Base-by-base conservation (phyloP, 2,329 filamentous ascomycete species). In the Graphilbum fragrans region DNA sequence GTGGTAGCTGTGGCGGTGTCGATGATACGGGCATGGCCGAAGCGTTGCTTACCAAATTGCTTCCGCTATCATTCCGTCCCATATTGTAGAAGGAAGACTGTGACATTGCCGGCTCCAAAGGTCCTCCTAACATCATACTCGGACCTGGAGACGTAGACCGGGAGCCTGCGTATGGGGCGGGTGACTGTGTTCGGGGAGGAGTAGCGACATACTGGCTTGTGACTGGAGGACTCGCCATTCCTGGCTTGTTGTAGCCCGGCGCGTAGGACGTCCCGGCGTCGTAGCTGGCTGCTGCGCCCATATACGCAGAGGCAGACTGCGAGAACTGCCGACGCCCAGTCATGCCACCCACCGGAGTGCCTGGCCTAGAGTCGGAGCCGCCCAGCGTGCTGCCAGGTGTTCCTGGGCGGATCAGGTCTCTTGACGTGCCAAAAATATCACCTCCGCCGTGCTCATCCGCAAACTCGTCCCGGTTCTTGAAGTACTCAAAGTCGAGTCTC, bases 381-480 rank as follows among this genome's bases (percentile, higher is more conserved):
- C 50, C 48, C 3, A 8, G 23, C 37, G 67, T 59, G 22, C 71
- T 74, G 12, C 68, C 66, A 0, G 80, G 79, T 0, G 80, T 83
- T 17, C 69, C 74, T 0, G 79, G 72, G 1, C 80, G 69, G 16
- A 71, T 59, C 2, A 79, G 61, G 46, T 83, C 80, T 20, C 66
- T 62, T 2, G 70, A 60, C 14, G 64, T 69, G 3, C 81, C 82
- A 47, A 74, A 81, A 7, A 80, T 65, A 25, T 76, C 73, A 19
- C 82, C 83, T 5, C 83, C 87, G n/a, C 86, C 86, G 49, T 87
- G 82, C 41, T 92, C 85, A 11, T 87, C 81, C 2, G 79, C 78
- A 61, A 96, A 95, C 51, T 95, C 90, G 2, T 84, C 74, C 1
- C 86, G 73, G 58, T 94, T 82, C 61, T 94, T 95, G 69, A 80